These are phyloP conservation scores for Pyronema omphalodes DNA, from an alignment of 495 filamentous ascomycete genomes.

Conservation along the genomic window DNA sequence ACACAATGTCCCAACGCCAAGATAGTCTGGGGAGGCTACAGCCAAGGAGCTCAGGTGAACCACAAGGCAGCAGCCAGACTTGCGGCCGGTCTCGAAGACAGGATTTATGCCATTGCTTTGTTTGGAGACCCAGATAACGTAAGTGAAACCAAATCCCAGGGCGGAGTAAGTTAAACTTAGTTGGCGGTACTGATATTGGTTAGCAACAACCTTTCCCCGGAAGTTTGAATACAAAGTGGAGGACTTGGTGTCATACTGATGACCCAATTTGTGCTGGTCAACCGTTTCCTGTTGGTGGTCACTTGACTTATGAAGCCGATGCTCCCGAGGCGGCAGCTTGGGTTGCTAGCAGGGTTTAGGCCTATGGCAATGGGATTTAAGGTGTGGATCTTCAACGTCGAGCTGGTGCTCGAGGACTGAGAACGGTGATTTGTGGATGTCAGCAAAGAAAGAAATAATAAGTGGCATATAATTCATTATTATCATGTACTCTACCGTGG, in stretches of 20 bases:
- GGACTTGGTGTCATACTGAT: not conserved
- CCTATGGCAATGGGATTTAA: too few relatives aligned
- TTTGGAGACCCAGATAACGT: not conserved
- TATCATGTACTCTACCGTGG: too few relatives aligned
- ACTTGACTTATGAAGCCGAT: not conserved
- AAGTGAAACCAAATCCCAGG: not conserved
- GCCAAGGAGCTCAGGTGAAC: constrained; percentile 12
- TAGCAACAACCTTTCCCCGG: not conserved
- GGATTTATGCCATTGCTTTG: not conserved
- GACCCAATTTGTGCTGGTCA: not conserved
- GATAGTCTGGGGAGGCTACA: constrained; percentile 9
- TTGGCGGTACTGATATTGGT: too few relatives aligned
- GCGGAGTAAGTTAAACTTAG: too few relatives aligned
- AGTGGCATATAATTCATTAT: too few relatives aligned
- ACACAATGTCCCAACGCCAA: constrained; percentile 3
- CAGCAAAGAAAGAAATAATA: too few relatives aligned
- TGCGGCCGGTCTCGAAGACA: not conserved
- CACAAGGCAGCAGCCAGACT: constrained; percentile 1
- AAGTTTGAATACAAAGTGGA: not conserved
- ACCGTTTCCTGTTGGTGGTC: not conserved
- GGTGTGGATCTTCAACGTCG: too few relatives aligned
- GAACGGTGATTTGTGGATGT: too few relatives aligned
- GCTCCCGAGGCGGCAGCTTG: not conserved
- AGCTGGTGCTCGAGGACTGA: too few relatives aligned
- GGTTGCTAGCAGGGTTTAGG: not conserved